Base-by-base conservation (phyloP, 2,329 filamentous ascomycete genomes). In the Dactylellina sp. region DNA sequence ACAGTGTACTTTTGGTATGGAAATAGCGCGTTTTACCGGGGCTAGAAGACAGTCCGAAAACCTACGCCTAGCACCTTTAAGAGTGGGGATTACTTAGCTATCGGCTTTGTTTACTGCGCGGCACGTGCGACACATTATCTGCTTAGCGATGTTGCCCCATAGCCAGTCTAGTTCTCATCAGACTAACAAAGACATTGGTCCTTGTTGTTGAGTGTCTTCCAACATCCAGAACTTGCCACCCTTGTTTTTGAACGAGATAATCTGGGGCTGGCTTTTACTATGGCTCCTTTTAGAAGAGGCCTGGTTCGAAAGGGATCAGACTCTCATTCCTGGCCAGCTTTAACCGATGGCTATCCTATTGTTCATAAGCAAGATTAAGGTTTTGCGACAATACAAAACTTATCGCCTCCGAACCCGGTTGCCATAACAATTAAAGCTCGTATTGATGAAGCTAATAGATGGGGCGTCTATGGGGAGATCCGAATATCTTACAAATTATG, bases 101-200 rank as follows among this genome's bases (percentile, higher is more conserved):
- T n/a, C 18, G 5, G 59, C 60, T 62, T 74, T 74, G 70, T 74
- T 40, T 24, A 57, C 4, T 9, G 40, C 46, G 70, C 55, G 70
- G 70, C 70, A 74, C 70, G 56, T 74, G 49, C 42, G 28, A 46
- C 22, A 42, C 14, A 50, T 32, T 32, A 32, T 32, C 22, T 40
- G n/a, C 25, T n/a, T 7, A 7, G 3, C 44, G 1, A 16, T 20
- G n/a, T 16, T 18, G 5, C 11, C 14, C 16, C 49, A 49, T 65
- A 40, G n/a, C 49, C 39, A 47, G 50, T 40, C 35, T 32, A 46
- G n/a, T 16, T 9, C 37, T 24, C 35, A 60, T 18, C 25, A 50
- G 52, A 25, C 60, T 39, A 65, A 72, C 70, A 74, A 66, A 66
- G 70, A n/a, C 46, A 25, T 28, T 9, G 24, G 14, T 16, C 40